Conservation (phyloP, 2,329 filamentous ascomycete genomes). For the Botryotinia globosa region DNA sequence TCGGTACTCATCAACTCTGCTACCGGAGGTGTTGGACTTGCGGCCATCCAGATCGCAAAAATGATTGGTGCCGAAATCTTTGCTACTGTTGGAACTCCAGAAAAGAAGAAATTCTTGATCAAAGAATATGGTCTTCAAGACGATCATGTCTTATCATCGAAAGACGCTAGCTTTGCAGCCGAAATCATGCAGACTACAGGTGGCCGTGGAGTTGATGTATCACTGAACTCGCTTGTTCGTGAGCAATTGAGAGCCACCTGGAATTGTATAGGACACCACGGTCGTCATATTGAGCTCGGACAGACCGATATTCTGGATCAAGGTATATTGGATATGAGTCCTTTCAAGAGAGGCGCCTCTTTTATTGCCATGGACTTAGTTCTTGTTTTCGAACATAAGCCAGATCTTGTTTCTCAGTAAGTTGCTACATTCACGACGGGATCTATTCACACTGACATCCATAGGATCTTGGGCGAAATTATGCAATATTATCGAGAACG, state of each 20-base stretch:
- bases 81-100: constrained; percentile 41
- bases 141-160: constrained; percentile 43
- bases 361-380: constrained; percentile 19
- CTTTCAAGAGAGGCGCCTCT: constrained; percentile 9
- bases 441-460: neutral
- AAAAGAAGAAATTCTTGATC: constrained; percentile 43
- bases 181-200: constrained; percentile 35
- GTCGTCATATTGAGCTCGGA: constrained; percentile 40
- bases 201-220: constrained; percentile 32
- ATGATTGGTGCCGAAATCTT: constrained; percentile 42
- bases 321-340: constrained; percentile 1
- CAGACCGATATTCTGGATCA: constrained; percentile 33
- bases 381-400: neutral
- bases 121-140: constrained; percentile 40
- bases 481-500: constrained; percentile 9
- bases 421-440: neutral
- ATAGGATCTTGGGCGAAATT: neutral
- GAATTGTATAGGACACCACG: constrained; percentile 40
- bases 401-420: constrained; percentile 5
- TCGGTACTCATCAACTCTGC: constrained; percentile 30
- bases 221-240: constrained; percentile 33
- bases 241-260: constrained; percentile 33
- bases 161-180: constrained; percentile 39
- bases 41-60: constrained; percentile 37
- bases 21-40: constrained; percentile 28